These are phyloP conservation scores for Saksenaea vasiformis DNA, from an alignment of 371 early-diverging fungal species.

Conservation along the genomic window DNA sequence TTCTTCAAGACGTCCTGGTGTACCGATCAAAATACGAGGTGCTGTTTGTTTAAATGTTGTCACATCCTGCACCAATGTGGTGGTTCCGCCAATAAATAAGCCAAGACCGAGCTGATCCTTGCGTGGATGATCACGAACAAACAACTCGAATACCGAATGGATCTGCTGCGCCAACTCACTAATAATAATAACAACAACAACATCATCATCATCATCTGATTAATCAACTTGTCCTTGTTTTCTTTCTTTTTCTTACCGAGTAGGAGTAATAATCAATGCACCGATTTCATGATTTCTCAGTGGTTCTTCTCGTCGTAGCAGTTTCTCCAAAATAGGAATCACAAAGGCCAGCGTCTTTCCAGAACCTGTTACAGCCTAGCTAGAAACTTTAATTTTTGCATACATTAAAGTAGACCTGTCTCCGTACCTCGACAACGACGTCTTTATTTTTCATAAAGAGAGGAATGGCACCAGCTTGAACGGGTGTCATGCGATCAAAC, in stretches of 20 bases:
- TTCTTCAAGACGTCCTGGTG: slow-evolving; percentile 96
- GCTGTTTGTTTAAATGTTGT: slow-evolving; percentile 55
- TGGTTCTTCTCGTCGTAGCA: slow-evolving; percentile 61
- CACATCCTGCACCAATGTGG: slow-evolving; percentile 67
- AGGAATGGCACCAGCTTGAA: slow-evolving; percentile 80
- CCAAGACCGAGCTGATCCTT: slow-evolving; percentile 45
- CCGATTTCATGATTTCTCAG: slow-evolving; percentile 79
- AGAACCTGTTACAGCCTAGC: slow-evolving; percentile 96
- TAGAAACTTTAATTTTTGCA: slow-evolving; percentile 21
- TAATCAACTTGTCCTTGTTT: neutral
- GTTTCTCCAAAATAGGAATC: slow-evolving; percentile 93
- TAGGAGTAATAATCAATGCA: slow-evolving; percentile 94
- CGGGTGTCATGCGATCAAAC: slow-evolving; percentile 51
- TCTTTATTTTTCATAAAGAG: slow-evolving; percentile 91
- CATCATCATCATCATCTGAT: neutral
- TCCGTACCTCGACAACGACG: slow-evolving; percentile 89
- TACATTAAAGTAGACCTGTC: too few species aligned
- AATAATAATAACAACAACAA: neutral
- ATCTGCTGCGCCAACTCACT: slow-evolving; percentile 97
- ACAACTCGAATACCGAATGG: slow-evolving; percentile 66
- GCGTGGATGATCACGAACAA: slow-evolving; percentile 51
- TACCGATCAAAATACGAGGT: slow-evolving; percentile 91
- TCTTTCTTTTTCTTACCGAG: slow-evolving; percentile 54
- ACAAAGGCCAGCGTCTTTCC: slow-evolving; percentile 99
- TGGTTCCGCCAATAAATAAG: slow-evolving; percentile 76